A percentile compares a stretch with the other conserved stretches of the same genome.
Conservation (phyloP, 495 filamentous ascomycete species). For the Aspergillus bridgeri region DNA sequence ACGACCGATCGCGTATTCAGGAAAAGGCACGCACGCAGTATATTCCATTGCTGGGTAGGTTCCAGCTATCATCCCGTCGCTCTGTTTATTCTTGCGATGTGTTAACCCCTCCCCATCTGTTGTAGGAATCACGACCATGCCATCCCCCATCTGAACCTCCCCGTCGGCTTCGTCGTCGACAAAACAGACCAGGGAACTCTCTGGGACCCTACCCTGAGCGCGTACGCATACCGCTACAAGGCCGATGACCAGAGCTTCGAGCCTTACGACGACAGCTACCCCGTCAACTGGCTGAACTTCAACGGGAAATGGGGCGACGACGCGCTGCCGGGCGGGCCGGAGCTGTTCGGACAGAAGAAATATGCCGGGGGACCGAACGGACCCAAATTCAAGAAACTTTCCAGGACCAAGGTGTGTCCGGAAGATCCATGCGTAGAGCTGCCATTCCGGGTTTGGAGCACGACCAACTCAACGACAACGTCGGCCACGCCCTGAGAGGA, state of each 20-base stretch:
- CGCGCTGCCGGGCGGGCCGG: slow-evolving; percentile 49
- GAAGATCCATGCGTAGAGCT: slow-evolving; percentile 33
- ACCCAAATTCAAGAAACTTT: slow-evolving; percentile 50
- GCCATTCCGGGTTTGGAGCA: slow-evolving; percentile 27
- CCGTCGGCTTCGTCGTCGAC: slow-evolving; percentile 60
- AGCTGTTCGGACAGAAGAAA: slow-evolving; percentile 48
- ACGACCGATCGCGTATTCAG: slow-evolving; percentile 52
- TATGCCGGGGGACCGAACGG: slow-evolving; percentile 53
- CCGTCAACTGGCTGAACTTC: slow-evolving; percentile 51
- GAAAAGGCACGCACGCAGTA: slow-evolving; percentile 56
- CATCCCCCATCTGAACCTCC: slow-evolving; percentile 62
- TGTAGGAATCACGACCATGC: slow-evolving; percentile 51
- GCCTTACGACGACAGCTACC: slow-evolving; percentile 37
- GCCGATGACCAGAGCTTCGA: slow-evolving; percentile 35
- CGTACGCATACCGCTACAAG: slow-evolving; percentile 51
- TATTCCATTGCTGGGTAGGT: slow-evolving; percentile 51
- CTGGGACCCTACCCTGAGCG: slow-evolving; percentile 52
- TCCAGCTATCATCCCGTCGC: not conserved
- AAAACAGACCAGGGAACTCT: slow-evolving; percentile 51
- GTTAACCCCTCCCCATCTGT: not conserved
- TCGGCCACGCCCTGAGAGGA: not conserved
- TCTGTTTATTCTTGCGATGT: not conserved
- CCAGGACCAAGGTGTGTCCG: slow-evolving; percentile 45
- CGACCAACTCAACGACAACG: slow-evolving; percentile 5
- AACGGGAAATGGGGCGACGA: slow-evolving; percentile 58